phyloP scores from a whole-genome alignment of 495 filamentous ascomycete species.

The Mytilinidion resinicola region DNA sequence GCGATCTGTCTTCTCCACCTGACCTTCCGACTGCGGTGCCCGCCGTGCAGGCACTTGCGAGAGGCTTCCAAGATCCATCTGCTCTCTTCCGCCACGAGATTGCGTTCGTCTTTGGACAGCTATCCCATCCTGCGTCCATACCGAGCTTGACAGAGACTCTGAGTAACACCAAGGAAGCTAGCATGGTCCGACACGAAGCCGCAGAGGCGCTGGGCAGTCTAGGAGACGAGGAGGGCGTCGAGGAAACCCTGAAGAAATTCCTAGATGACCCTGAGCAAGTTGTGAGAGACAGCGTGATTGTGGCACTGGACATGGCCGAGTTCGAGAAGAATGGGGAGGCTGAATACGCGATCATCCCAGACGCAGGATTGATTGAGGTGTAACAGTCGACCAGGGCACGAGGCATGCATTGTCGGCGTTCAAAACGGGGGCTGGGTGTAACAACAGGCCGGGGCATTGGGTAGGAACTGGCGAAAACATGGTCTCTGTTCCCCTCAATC shows the following conservation, averaged over 20 bases:
- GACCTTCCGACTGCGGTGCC: conserved; percentile 79
- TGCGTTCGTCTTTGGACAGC: conserved; percentile 95
- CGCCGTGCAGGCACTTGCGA: conserved; percentile 78
- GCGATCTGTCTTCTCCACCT: conserved; percentile 87
- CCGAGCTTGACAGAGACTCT: conserved; percentile 75
- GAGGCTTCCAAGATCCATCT: conserved; percentile 76
- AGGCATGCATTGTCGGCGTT: background rate
- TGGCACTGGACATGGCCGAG: conserved; percentile 96
- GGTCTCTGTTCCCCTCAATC: conserved; percentile 30
- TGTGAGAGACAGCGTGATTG: conserved; percentile 88
- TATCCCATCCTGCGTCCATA: conserved; percentile 92
- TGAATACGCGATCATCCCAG: conserved; percentile 86
- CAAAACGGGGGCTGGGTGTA: background rate
- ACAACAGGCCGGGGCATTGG: background rate
- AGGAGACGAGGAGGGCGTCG: conserved; percentile 88
- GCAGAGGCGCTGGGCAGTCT: conserved; percentile 96
- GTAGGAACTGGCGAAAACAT: background rate
- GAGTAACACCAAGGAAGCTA: conserved; percentile 69
- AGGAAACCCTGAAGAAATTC: conserved; percentile 75
- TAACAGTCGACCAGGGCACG: conserved; percentile 10
- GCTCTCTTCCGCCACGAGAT: conserved; percentile 98
- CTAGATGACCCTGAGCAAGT: conserved; percentile 85
- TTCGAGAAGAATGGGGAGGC: conserved; percentile 83
- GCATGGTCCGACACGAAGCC: conserved; percentile 97
- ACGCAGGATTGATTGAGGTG: conserved; percentile 23